These are phyloP conservation scores for Fistulifera solaris DNA, from an alignment of 108 stramenopile genomes.

Conservation along the genomic window DNA sequence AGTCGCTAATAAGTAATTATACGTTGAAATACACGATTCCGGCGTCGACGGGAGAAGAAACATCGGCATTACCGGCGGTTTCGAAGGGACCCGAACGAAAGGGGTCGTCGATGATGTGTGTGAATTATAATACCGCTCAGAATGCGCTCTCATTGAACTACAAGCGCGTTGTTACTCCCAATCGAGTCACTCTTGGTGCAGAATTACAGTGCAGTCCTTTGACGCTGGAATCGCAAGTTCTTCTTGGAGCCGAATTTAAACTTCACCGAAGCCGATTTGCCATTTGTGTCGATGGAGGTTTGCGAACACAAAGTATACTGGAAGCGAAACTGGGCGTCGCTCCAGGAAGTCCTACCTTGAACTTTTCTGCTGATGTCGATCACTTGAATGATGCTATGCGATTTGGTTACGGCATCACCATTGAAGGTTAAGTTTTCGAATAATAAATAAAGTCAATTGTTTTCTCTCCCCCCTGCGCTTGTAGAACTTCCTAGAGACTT, in stretches of 20 bases:
- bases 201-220: constrained; percentile 51
- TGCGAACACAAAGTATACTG: constrained; percentile 53
- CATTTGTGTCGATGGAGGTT: constrained; percentile 47
- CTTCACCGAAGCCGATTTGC: constrained; percentile 59
- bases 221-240: constrained; percentile 50
- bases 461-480: too few species aligned
- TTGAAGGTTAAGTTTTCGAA: constrained; percentile 38
- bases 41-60: constrained; percentile 13
- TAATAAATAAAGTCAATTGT: background rate
- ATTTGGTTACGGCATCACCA: constrained; percentile 80
- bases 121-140: constrained; percentile 55
- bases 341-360: constrained; percentile 55
- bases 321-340: constrained; percentile 76
- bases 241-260: constrained; percentile 80
- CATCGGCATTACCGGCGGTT: background rate
- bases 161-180: constrained; percentile 66
- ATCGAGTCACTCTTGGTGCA: constrained; percentile 66
- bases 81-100: background rate
- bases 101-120: constrained; percentile 47
- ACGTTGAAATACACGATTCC: constrained; percentile 48
- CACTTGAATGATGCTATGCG: constrained; percentile 64
- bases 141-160: constrained; percentile 44
- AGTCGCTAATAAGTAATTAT: constrained; percentile 54
- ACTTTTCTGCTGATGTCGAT: constrained; percentile 68
- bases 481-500: too few species aligned